These are phyloP conservation scores for Trichoderma afroharzianum DNA, from an alignment of 2,329 filamentous ascomycete species.

Conservation along the genomic window DNA sequence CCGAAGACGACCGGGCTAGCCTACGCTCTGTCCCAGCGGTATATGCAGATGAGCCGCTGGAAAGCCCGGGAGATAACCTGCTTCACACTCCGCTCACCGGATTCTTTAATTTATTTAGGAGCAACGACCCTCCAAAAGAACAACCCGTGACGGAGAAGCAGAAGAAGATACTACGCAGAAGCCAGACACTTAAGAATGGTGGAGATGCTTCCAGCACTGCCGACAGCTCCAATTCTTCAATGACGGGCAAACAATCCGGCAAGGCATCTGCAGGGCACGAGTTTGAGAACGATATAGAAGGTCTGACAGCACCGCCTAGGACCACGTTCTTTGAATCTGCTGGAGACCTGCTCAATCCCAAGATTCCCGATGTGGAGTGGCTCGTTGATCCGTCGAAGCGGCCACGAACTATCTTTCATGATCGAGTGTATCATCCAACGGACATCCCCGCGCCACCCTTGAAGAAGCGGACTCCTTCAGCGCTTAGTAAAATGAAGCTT, in stretches of 20 bases:
- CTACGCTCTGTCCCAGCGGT: conserved; percentile 43
- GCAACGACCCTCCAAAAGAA: conserved; percentile 48
- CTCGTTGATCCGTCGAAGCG: conserved; percentile 78
- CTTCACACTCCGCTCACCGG: conserved; percentile 53
- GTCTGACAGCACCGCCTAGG: conserved; percentile 69
- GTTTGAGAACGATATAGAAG: conserved; percentile 40
- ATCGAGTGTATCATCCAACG: conserved; percentile 87
- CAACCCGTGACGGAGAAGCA: conserved; percentile 54
- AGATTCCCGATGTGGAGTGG: conserved; percentile 76
- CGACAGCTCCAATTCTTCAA: conserved; percentile 19
- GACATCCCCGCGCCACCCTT: conserved; percentile 83
- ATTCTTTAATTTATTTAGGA: conserved; percentile 73
- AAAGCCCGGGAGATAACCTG: conserved; percentile 30
- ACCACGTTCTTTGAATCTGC: conserved; percentile 96
- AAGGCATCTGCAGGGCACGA: conserved; percentile 51
- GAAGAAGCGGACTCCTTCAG: conserved; percentile 48
- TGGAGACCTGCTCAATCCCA: conserved; percentile 86
- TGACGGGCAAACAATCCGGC: conserved; percentile 21
- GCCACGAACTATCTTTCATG: conserved; percentile 90
- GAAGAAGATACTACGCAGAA: conserved; percentile 69
- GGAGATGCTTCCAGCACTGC: conserved; percentile 23
- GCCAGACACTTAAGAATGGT: conserved; percentile 57
- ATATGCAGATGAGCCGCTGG: conserved; percentile 25
- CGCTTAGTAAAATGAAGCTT: conserved; percentile 33
- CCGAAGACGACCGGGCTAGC: conserved; percentile 63